These are phyloP conservation scores for Lecanosticta acicola DNA, from an alignment of 2,329 filamentous ascomycete genomes.

Conservation along the genomic window DNA sequence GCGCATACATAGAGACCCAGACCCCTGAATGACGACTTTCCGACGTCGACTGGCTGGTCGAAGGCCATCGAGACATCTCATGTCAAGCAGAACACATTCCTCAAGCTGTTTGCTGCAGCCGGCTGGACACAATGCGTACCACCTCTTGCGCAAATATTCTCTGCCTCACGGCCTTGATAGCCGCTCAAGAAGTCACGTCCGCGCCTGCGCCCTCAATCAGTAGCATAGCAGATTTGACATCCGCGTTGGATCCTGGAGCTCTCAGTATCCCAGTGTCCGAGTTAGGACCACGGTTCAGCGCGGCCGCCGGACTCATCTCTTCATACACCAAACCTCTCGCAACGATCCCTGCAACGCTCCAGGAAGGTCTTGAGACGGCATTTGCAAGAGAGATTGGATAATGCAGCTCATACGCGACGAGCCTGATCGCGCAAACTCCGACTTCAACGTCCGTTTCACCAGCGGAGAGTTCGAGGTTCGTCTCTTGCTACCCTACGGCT, in stretches of 20 bases:
- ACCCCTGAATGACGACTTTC: no score
- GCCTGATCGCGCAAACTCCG: not conserved
- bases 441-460: not conserved
- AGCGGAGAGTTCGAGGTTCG: not conserved
- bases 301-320: no score
- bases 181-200: not conserved
- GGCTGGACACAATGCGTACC: not conserved
- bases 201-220: no score
- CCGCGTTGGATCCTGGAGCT: not conserved
- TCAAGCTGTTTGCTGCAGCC: no score
- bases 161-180: not conserved
- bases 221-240: not conserved
- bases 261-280: not conserved
- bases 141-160: not conserved
- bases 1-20: no score
- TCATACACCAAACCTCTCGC: not conserved
- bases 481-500: not conserved
- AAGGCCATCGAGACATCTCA: not conserved
- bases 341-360: not conserved
- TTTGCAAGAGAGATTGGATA: not conserved
- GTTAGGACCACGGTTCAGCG: not conserved
- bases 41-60: no score
- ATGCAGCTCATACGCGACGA: not conserved
- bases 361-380: not conserved
- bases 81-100: not conserved